Conservation (phyloP, 495 filamentous ascomycete species). For the Tuber aestivum region DNA sequence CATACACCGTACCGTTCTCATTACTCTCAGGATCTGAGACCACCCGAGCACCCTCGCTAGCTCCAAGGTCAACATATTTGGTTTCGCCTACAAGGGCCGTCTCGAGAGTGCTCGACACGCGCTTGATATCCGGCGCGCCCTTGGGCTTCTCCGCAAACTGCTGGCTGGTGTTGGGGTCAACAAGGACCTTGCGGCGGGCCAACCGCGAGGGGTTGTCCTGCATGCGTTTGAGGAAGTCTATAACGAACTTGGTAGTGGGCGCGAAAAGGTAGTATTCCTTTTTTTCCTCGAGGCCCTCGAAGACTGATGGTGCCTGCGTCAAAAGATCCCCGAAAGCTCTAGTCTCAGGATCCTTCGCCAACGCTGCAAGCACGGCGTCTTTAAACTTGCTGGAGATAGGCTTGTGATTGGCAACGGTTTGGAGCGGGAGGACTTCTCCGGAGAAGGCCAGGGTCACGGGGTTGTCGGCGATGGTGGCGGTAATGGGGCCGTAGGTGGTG, state of each 20-base stretch:
- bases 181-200: neutral
- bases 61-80: neutral
- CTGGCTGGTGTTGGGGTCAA: no score
- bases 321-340: neutral
- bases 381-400: neutral
- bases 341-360: neutral
- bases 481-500: neutral
- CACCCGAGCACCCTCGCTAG: neutral
- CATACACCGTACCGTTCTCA: neutral
- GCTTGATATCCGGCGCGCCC: neutral
- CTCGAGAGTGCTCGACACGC: neutral
- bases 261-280: neutral
- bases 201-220: accelerated
- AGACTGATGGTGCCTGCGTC: neutral
- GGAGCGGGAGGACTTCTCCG: neutral
- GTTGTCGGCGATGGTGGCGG: neutral
- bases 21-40: neutral
- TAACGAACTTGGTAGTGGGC: neutral
- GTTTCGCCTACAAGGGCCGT: neutral
- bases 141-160: neutral
- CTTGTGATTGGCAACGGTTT: neutral
- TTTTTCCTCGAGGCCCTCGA: neutral
- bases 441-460: neutral
- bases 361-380: neutral
- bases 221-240: neutral